Conservation (phyloP, 1,284 basidiomycete genomes). For the Ceratobasidium sp. region DNA sequence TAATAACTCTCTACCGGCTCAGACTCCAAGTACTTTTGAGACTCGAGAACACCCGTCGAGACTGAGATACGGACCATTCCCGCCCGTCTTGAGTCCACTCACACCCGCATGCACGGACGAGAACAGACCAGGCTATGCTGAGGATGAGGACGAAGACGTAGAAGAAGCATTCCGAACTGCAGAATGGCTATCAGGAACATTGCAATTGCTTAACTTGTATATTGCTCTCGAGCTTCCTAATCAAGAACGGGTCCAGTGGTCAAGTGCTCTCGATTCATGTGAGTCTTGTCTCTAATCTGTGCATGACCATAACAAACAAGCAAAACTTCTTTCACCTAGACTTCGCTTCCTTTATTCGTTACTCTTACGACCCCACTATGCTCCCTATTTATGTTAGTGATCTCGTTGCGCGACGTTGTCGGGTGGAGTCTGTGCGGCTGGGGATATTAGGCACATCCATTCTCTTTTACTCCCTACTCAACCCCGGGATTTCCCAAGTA, state of each 20-base stretch:
- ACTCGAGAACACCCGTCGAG: too few relatives aligned
- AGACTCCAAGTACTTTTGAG: too few relatives aligned
- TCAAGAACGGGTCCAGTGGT: background rate
- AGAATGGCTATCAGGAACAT: conserved; percentile 5
- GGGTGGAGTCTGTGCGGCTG: background rate
- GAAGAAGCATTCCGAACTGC: conserved; percentile 4
- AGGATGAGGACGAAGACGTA: conserved; percentile 17
- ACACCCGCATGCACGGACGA: background rate
- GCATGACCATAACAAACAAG: background rate
- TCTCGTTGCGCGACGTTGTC: background rate
- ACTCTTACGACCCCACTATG: conserved; percentile 11
- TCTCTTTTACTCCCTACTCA: background rate
- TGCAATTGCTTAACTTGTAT: background rate
- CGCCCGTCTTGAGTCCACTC: background rate
- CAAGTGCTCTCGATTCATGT: conserved; percentile 6
- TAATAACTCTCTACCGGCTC: too few relatives aligned
- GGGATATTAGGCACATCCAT: conserved; percentile 7
- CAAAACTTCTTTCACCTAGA: conserved; percentile 6
- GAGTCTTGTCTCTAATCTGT: background rate
- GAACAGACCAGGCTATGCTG: background rate
- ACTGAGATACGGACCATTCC: background rate
- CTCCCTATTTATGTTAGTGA: background rate
- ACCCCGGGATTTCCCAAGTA: background rate
- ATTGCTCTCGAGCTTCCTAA: background rate
- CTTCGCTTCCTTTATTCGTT: background rate